These are phyloP conservation scores for Passalora sequoiae DNA, from an alignment of 2,329 filamentous ascomycete species.

Conservation along the genomic window DNA sequence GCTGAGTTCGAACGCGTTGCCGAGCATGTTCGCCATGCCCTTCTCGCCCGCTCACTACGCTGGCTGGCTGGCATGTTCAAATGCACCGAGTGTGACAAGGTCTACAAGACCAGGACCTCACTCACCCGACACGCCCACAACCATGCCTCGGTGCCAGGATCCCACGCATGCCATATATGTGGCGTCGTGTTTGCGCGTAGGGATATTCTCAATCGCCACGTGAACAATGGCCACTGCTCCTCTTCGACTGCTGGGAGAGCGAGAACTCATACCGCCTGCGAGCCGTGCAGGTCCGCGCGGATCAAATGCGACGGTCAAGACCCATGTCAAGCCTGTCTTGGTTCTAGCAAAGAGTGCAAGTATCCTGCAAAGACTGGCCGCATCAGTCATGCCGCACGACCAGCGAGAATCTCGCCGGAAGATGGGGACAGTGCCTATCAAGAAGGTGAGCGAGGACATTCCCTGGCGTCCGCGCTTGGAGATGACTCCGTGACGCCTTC, in stretches of 20 bases:
- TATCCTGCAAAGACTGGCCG: conserved; percentile 14
- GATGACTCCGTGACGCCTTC: too few relatives aligned
- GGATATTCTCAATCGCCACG: conserved; percentile 16
- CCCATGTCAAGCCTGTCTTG: conserved; percentile 13
- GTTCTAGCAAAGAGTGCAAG: conserved; percentile 10
- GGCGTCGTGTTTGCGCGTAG: conserved; percentile 15
- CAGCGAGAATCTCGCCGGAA: neutral
- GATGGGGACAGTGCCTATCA: neutral
- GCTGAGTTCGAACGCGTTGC: neutral
- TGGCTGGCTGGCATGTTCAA: conserved; percentile 9
- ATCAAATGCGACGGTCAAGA: conserved; percentile 17
- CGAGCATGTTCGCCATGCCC: neutral
- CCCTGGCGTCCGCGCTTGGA: neutral
- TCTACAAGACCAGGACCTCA: conserved; percentile 16
- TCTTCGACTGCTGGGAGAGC: conserved; percentile 5
- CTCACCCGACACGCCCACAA: conserved; percentile 19
- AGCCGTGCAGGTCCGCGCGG: conserved; percentile 13
- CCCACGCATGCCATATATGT: conserved; percentile 15
- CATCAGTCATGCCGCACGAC: conserved; percentile 14
- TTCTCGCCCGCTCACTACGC: neutral
- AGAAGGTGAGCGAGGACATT: neutral
- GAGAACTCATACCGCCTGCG: conserved; percentile 18
- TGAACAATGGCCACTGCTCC: conserved; percentile 13
- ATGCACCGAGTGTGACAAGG: conserved; percentile 16
- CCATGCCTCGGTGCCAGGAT: conserved; percentile 9